These are phyloP conservation scores for Syzygium grande DNA, from an alignment of 345 rosid species.

Conservation along the genomic window DNA sequence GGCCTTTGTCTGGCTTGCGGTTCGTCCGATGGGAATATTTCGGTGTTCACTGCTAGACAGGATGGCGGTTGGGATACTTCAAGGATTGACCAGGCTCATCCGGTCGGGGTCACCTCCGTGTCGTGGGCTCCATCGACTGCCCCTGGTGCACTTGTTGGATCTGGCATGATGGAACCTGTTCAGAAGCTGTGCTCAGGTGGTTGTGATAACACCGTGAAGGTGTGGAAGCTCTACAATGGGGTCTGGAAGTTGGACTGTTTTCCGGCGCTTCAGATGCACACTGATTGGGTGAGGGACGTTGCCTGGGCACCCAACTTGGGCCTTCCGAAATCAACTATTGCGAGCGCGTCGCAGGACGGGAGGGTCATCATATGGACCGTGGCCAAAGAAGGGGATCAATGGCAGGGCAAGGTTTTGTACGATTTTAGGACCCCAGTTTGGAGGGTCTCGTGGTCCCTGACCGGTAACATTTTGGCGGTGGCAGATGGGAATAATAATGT, in stretches of 20 bases:
- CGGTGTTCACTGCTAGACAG: constrained; percentile 10
- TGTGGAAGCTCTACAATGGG: constrained; percentile 11
- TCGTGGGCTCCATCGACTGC: constrained; percentile 9
- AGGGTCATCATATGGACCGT: constrained; percentile 13
- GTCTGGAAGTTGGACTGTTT: constrained; percentile 15
- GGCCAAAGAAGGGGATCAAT: constrained; percentile 11
- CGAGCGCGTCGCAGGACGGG: constrained; percentile 10
- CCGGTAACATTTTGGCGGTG: constrained; percentile 11
- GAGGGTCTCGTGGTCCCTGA: constrained; percentile 15
- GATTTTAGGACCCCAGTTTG: constrained; percentile 11
- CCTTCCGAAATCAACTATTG: constrained; percentile 12
- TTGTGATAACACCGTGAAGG: constrained; percentile 13
- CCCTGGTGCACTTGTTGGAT: constrained; percentile 9
- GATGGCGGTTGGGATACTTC: constrained; percentile 9
- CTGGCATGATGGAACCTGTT: constrained; percentile 2
- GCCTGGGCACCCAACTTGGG: constrained; percentile 18
- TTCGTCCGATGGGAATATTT: constrained; percentile 13
- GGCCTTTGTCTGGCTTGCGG: constrained; percentile 10
- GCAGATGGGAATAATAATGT: constrained; percentile 8
- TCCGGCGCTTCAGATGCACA: constrained; percentile 10
- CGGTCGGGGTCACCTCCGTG: constrained; percentile 9
- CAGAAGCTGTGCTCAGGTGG: constrained; percentile 13
- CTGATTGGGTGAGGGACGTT: constrained; percentile 13
- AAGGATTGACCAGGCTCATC: constrained; percentile 11
- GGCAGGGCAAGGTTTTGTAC: constrained; percentile 8